phyloP scores from a whole-genome alignment of 148 eudicot genomes.

The Chenopodium quinoa region DNA sequence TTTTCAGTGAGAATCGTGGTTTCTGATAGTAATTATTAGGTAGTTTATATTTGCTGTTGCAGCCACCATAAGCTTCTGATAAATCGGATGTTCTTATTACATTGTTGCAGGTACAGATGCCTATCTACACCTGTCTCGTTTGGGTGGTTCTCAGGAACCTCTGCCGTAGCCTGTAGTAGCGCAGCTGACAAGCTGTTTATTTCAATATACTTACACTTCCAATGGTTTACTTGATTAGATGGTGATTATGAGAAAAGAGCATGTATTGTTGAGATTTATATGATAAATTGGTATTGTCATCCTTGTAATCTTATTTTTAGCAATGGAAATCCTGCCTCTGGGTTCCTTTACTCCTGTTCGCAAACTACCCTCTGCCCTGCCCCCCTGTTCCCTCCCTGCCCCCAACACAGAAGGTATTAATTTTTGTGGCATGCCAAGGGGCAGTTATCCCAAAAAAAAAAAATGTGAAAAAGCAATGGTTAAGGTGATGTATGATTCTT shows the following conservation, averaged over 20 bases:
- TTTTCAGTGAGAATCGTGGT: not conserved
- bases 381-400: no score
- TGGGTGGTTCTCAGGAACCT: slow-evolving; percentile 98
- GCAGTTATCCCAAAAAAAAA: no score
- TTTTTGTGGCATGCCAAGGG: no score
- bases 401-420: no score
- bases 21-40: not conserved
- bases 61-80: not conserved
- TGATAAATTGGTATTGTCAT: not conserved
- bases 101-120: slow-evolving; percentile 81
- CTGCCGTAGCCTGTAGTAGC: slow-evolving; percentile 60
- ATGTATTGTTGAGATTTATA: slow-evolving; percentile 10
- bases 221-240: not conserved
- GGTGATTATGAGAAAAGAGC: not conserved
- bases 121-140: slow-evolving; percentile 87
- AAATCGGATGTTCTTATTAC: not conserved
- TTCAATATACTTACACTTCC: slow-evolving; percentile 5
- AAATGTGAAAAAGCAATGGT: no score
- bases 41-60: not conserved
- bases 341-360: no score
- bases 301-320: not conserved
- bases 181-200: not conserved
- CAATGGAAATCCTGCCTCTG: not conserved
- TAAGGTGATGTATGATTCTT: no score
- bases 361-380: no score